Evolutionary conservation across 306 rosid species (phyloP).

Genomic region (Castanopsis chinensis): DNA sequence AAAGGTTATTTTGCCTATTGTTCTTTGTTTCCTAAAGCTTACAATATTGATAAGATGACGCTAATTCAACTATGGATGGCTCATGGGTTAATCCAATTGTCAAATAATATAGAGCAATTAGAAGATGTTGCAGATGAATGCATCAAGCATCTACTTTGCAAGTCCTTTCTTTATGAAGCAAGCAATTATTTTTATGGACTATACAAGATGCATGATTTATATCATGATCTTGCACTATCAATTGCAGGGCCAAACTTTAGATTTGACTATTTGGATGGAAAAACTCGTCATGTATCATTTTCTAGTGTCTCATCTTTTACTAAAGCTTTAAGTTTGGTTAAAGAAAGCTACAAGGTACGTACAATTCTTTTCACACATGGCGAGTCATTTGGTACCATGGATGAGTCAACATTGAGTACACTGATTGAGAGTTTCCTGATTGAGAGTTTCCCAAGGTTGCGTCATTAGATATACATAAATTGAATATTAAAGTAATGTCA

Average conservation of each 20-base stretch:
- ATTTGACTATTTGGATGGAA: background rate
- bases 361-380: background rate
- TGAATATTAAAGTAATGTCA: background rate
- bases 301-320: fast-evolving
- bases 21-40: conserved; percentile 38
- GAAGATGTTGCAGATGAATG: conserved; percentile 41
- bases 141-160: conserved; percentile 25
- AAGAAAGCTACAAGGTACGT: background rate
- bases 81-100: conserved; percentile 36
- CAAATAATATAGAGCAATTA: background rate
- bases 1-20: conserved; percentile 41
- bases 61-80: conserved; percentile 40
- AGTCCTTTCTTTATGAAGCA: conserved; percentile 30
- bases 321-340: background rate
- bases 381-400: fast-evolving
- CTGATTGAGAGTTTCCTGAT: background rate
- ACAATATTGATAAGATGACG: background rate
- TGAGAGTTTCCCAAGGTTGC: conserved; percentile 2
- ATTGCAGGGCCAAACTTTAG: conserved; percentile 6
- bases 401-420: background rate
- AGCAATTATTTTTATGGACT: background rate
- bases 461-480: conserved; percentile 5
- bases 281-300: conserved; percentile 7
- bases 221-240: conserved; percentile 37
- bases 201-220: conserved; percentile 27